A percentile compares a stretch with the other conserved stretches of the same genome.
phyloP scores from a whole-genome alignment of 768 basidiomycete species.

The Auriscalpium orientale region DNA sequence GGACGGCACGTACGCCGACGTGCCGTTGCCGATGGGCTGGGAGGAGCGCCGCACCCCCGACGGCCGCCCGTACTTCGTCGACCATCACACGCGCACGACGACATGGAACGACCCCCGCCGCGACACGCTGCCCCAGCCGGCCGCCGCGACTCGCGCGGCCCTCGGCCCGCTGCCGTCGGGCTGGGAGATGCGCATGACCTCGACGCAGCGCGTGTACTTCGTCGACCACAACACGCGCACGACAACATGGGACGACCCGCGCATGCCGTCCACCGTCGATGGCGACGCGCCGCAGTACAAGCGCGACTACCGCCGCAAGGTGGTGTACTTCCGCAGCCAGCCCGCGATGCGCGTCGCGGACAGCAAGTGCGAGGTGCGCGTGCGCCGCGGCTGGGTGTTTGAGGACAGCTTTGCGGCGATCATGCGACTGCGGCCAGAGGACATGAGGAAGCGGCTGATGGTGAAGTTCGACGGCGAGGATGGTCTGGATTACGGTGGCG shows the following conservation, averaged over 20 bases:
- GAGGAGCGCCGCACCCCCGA: conserved; percentile 88
- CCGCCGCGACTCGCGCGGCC: conserved; percentile 39
- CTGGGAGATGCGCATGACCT: conserved; percentile 93
- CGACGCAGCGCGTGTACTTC: conserved; percentile 80
- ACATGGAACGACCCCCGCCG: conserved; percentile 89
- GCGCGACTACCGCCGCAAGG: conserved; percentile 85
- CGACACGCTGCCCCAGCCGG: conserved; percentile 37
- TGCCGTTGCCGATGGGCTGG: conserved; percentile 84
- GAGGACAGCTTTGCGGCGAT: conserved; percentile 84
- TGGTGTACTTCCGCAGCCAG: conserved; percentile 89
- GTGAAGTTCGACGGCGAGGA: conserved; percentile 76
- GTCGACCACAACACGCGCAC: conserved; percentile 89
- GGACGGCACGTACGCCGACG: conserved; percentile 40
- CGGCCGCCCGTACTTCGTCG: conserved; percentile 67
- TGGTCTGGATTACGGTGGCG: conserved; percentile 72
- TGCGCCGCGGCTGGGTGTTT: conserved; percentile 71
- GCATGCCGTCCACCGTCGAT: conserved; percentile 74
- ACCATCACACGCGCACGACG: conserved; percentile 79
- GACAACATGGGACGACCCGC: conserved; percentile 91
- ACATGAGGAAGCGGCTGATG: conserved; percentile 64
- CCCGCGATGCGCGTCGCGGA: conserved; percentile 67
- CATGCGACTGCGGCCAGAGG: conserved; percentile 70
- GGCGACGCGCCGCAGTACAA: conserved; percentile 93
- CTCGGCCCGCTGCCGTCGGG: conserved; percentile 76
- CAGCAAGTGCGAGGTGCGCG: conserved; percentile 83